Conservation (phyloP, 345 rosid genomes). For the Eucalyptus polybractea region DNA sequence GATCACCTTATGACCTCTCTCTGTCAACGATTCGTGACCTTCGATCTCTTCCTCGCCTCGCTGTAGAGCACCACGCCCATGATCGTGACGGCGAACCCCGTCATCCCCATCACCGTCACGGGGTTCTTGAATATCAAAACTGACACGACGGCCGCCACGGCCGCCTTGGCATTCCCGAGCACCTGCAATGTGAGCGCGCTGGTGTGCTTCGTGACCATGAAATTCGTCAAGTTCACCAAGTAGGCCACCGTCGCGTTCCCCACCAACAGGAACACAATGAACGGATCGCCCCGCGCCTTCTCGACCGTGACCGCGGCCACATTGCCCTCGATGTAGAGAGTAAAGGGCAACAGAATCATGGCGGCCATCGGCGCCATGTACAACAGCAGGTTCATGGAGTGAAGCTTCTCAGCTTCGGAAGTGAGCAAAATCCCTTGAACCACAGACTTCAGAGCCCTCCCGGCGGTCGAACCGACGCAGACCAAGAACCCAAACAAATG, state of each 20-base stretch:
- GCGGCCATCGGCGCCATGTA: slow-evolving; percentile 99
- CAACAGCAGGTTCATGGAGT: slow-evolving; percentile 85
- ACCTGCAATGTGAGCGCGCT: slow-evolving; percentile 96
- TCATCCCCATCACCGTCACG: slow-evolving; percentile 82
- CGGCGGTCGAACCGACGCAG: slow-evolving; percentile 90
- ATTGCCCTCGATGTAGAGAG: slow-evolving; percentile 90
- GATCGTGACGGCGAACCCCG: slow-evolving; percentile 80
- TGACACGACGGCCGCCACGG: slow-evolving; percentile 89
- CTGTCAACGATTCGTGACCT: slow-evolving; percentile 5
- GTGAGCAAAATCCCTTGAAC: slow-evolving; percentile 76
- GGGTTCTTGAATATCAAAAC: slow-evolving; percentile 91
- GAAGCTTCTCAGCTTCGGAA: slow-evolving; percentile 87
- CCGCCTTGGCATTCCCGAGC: slow-evolving; percentile 98
- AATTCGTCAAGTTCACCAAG: slow-evolving; percentile 87
- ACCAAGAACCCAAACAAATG: slow-evolving; percentile 88
- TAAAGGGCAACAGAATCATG: slow-evolving; percentile 73
- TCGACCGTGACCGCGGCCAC: slow-evolving; percentile 61
- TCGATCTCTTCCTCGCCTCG: slow-evolving; percentile 99
- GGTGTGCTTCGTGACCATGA: slow-evolving; percentile 95
- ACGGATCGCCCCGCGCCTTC: slow-evolving; percentile 58
- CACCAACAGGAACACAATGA: slow-evolving; percentile 53
- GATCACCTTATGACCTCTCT: background rate
- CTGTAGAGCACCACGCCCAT: slow-evolving; percentile 98
- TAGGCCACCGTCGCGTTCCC: slow-evolving; percentile 98
- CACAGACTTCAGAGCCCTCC: slow-evolving; percentile 92